Conservation (phyloP, 768 basidiomycete species). For the Termitomyces sp. region DNA sequence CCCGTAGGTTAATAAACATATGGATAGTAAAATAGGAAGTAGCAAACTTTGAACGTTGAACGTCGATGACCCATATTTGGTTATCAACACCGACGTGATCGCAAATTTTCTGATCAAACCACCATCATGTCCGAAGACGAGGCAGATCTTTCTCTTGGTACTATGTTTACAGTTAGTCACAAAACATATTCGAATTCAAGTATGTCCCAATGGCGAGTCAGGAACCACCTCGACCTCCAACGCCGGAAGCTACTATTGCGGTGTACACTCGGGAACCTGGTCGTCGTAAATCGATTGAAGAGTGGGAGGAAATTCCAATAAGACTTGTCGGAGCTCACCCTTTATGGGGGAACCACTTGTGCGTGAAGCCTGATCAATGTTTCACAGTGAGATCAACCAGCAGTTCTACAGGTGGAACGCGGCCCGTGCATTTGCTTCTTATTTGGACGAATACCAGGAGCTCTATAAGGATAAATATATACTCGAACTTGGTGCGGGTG, state of each 20-base stretch:
- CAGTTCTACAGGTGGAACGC: constrained; percentile 66
- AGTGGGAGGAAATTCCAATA: constrained; percentile 47
- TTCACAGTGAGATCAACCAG: too few species aligned
- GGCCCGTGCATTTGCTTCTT: constrained; percentile 63
- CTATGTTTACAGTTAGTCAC: constrained; percentile 44
- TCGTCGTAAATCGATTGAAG: constrained; percentile 7
- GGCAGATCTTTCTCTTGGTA: constrained; percentile 9
- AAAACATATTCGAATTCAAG: neutral
- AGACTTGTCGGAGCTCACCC: constrained; percentile 75
- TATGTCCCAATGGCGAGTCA: constrained; percentile 17
- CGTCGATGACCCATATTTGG: neutral
- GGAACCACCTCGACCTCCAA: constrained; percentile 65
- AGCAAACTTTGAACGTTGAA: neutral
- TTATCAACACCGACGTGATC: neutral
- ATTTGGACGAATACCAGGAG: constrained; percentile 48
- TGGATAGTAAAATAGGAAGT: neutral
- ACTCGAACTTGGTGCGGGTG: constrained; percentile 92
- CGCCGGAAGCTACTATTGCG: constrained; percentile 53
- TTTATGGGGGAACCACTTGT: constrained; percentile 81
- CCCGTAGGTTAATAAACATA: neutral
- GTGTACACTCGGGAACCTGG: constrained; percentile 38
- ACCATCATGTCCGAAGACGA: constrained; percentile 13
- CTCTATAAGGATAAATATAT: constrained; percentile 45
- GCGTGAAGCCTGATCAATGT: constrained; percentile 10
- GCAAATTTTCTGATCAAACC: neutral